These are phyloP conservation scores for Aspergillus latus DNA, from an alignment of 2,329 filamentous ascomycete species.

Conservation along the genomic window DNA sequence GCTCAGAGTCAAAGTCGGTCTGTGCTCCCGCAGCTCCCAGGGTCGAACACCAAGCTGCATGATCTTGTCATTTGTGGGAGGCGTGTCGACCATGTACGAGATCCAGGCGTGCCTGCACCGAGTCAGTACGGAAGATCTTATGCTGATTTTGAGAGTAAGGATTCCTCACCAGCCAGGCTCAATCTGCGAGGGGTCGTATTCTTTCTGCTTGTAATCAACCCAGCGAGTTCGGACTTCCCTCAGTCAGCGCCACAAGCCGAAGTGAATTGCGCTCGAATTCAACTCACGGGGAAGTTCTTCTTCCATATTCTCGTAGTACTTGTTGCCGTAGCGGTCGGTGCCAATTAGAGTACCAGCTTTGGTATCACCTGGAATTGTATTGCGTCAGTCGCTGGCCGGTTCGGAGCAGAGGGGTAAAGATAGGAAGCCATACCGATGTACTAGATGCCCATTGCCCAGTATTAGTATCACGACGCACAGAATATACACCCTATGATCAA, in stretches of 20 bases:
- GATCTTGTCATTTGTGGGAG: conserved; percentile 74
- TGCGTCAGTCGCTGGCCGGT: conserved; percentile 24
- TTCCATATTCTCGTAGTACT: conserved; percentile 87
- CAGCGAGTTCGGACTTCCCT: conserved; percentile 82
- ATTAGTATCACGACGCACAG: conserved; percentile 23
- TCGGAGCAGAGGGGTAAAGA: not conserved
- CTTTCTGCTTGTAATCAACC: conserved; percentile 92
- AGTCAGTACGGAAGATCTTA: not conserved
- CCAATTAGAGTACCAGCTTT: conserved; percentile 87
- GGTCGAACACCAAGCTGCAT: conserved; percentile 64
- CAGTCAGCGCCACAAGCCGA: conserved; percentile 19
- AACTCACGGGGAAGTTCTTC: conserved; percentile 85
- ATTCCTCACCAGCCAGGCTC: conserved; percentile 76
- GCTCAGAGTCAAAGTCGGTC: conserved; percentile 72
- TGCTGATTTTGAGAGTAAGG: not conserved
- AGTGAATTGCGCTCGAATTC: not conserved
- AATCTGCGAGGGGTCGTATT: conserved; percentile 65
- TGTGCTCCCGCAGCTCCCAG: conserved; percentile 75
- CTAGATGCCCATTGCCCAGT: conserved; percentile 26
- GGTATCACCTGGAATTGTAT: conserved; percentile 72
- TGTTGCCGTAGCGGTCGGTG: conserved; percentile 90
- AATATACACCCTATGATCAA: not conserved
- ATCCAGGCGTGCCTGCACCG: conserved; percentile 83
- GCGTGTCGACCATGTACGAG: conserved; percentile 85
- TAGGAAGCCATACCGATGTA: conserved; percentile 42